A percentile compares a stretch with the other conserved stretches of the same genome.
Evolutionary conservation across 2,329 filamentous ascomycete species (phyloP).

Genomic region (Diaporthe velutina): DNA sequence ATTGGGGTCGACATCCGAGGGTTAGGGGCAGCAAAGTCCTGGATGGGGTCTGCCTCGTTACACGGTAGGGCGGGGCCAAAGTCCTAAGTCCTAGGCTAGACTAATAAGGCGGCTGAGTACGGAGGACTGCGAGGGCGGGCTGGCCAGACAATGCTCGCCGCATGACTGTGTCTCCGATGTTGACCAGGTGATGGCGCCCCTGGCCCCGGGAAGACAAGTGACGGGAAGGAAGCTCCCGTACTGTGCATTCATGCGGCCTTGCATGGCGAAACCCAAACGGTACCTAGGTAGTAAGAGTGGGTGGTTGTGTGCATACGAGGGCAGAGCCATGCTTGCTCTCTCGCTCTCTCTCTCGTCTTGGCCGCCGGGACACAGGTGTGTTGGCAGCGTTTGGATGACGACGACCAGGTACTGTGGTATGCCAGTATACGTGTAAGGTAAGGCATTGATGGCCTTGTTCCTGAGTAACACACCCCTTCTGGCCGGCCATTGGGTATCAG

Average conservation of each 20-base stretch:
- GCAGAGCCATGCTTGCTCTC: not conserved
- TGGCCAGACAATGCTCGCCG: conserved; percentile 19
- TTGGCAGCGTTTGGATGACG: conserved; percentile 26
- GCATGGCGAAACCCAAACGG: conserved; percentile 13
- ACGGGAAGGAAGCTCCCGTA: conserved; percentile 32
- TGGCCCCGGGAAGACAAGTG: conserved; percentile 8
- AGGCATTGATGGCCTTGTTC: conserved; percentile 12
- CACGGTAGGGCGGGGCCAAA: conserved; percentile 3
- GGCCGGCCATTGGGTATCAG: not conserved
- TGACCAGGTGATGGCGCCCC: conserved; percentile 21
- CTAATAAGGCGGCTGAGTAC: not conserved
- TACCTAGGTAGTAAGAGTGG: not conserved
- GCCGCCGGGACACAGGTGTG: conserved; percentile 20
- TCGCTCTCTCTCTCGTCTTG: not conserved
- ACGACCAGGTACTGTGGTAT: no score
- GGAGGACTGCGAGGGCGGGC: no score
- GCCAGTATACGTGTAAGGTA: no score
- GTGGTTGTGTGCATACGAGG: not conserved
- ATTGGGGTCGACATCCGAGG: not conserved
- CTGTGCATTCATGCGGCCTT: conserved; percentile 8
- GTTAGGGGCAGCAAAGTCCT: conserved; percentile 24
- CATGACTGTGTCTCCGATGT: conserved; percentile 10
- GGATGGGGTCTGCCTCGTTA: not conserved
- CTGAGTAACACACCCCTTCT: not conserved
- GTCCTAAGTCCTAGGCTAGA: conserved; percentile 28